These are phyloP conservation scores for Gelatoporia subvermispora DNA, from an alignment of 768 basidiomycete species.

Conservation along the genomic window DNA sequence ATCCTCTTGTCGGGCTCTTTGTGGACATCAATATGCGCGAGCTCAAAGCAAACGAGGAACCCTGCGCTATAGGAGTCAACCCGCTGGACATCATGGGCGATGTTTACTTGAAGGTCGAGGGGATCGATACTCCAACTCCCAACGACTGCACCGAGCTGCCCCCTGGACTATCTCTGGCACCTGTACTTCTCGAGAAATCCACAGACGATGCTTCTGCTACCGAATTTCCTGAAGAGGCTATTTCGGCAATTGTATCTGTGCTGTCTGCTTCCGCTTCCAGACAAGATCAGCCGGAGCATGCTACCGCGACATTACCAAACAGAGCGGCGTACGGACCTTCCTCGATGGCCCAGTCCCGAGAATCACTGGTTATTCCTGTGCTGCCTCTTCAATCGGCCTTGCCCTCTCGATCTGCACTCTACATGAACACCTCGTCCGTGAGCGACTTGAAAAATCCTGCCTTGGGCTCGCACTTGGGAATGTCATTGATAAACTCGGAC, in stretches of 20 bases:
- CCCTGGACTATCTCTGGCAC: background rate
- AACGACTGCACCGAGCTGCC: background rate
- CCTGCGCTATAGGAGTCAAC: constrained; percentile 29
- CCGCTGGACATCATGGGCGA: constrained; percentile 34
- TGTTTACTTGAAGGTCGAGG: constrained; percentile 1
- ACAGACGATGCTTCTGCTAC: background rate
- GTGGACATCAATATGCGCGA: constrained; percentile 33
- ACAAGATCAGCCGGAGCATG: background rate
- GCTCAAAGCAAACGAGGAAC: constrained; percentile 11
- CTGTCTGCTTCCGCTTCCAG: constrained; percentile 14
- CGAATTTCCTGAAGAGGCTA: constrained; percentile 18
- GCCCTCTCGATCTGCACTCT: background rate
- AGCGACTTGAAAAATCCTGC: background rate
- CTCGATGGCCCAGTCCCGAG: too few relatives aligned
- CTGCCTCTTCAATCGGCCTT: background rate
- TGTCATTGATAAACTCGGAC: background rate
- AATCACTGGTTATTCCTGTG: too few relatives aligned
- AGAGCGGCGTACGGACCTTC: too few relatives aligned
- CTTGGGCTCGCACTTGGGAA: background rate
- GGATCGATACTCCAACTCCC: background rate
- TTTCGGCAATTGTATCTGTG: constrained; percentile 21
- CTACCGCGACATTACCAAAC: too few relatives aligned
- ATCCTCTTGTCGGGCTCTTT: constrained; percentile 20
- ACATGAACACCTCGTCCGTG: background rate
- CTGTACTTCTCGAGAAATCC: background rate